Conservation (phyloP, 2,329 filamentous ascomycete species). For the Orbilia quercus region DNA sequence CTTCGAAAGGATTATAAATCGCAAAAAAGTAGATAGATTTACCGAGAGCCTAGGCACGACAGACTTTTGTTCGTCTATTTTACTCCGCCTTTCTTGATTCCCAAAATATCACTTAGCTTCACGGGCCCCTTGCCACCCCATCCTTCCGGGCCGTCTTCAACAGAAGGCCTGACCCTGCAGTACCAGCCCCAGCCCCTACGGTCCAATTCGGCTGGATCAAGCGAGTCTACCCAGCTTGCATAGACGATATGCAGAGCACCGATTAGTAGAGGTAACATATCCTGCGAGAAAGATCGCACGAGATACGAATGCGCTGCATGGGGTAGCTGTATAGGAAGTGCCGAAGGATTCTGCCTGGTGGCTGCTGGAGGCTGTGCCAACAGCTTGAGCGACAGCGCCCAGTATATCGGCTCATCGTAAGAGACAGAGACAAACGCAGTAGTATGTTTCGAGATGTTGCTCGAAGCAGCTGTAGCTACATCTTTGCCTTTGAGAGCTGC, state of each 20-base stretch:
- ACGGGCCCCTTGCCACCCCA: conserved; percentile 50
- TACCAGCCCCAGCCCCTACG: conserved; percentile 52
- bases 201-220: conserved; percentile 41
- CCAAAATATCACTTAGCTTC: conserved; percentile 40
- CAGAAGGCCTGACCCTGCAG: conserved; percentile 31
- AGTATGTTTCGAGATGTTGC: conserved; percentile 5
- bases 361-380: conserved; percentile 32
- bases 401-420: conserved; percentile 38
- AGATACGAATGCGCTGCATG: conserved; percentile 45
- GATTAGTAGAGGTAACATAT: conserved; percentile 35
- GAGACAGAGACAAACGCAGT: conserved; percentile 1
- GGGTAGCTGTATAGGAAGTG: conserved; percentile 52
- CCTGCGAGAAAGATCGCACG: conserved; percentile 30
- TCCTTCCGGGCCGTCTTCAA: conserved; percentile 51
- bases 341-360: conserved; percentile 45
- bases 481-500: background rate
- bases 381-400: conserved; percentile 41
- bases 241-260: conserved; percentile 45
- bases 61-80: conserved; percentile 23
- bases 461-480: conserved; percentile 7
- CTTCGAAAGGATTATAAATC: conserved; percentile 10
- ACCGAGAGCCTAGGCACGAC: conserved; percentile 17
- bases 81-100: conserved; percentile 48
- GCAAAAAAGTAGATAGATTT: conserved; percentile 12
- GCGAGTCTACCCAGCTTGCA: conserved; percentile 38